Conservation (phyloP, 768 basidiomycete genomes). For the Phanerodontia chrysosporium region DNA sequence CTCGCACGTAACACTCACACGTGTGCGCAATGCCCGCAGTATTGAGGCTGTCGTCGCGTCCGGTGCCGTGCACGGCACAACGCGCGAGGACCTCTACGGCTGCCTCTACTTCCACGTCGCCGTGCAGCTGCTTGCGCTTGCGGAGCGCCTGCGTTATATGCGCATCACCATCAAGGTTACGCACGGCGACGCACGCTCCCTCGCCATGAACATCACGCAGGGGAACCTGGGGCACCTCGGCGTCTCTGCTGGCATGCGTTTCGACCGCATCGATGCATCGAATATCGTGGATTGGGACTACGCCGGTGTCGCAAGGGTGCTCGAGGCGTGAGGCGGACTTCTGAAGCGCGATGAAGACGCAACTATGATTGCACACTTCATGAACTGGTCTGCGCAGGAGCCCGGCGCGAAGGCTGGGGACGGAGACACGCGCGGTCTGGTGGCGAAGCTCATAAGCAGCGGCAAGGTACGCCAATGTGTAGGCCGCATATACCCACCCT, state of each 20-base stretch:
- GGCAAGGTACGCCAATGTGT: slow-evolving; percentile 12
- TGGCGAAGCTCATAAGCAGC: slow-evolving; percentile 16
- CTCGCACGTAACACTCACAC: not conserved
- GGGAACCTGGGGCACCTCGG: not conserved
- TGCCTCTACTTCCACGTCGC: slow-evolving; percentile 46
- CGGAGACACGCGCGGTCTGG: not conserved
- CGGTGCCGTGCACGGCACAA: slow-evolving; percentile 36
- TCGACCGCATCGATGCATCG: not conserved
- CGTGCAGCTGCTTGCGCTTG: slow-evolving; percentile 37
- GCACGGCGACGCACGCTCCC: slow-evolving; percentile 34
- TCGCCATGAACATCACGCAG: slow-evolving; percentile 28
- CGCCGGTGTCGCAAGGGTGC: slow-evolving; percentile 13
- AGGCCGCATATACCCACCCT: too few relatives aligned
- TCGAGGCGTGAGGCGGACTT: slow-evolving; percentile 35
- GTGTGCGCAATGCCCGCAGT: slow-evolving; percentile 22
- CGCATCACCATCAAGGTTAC: slow-evolving; percentile 31
- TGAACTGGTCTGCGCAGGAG: slow-evolving; percentile 39
- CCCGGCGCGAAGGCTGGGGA: slow-evolving; percentile 2
- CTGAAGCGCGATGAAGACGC: slow-evolving; percentile 29
- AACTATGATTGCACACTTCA: slow-evolving; percentile 38
- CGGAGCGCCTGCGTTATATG: slow-evolving; percentile 30
- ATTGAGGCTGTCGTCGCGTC: slow-evolving; percentile 33
- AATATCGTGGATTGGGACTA: not conserved
- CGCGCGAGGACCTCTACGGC: slow-evolving; percentile 42
- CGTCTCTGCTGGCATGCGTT: not conserved